Percentiles rank a stretch among this genome's conserved stretches.
phyloP scores from a whole-genome alignment of 176 grass and related monocot species.

The Dendrocalamus sinicus region DNA sequence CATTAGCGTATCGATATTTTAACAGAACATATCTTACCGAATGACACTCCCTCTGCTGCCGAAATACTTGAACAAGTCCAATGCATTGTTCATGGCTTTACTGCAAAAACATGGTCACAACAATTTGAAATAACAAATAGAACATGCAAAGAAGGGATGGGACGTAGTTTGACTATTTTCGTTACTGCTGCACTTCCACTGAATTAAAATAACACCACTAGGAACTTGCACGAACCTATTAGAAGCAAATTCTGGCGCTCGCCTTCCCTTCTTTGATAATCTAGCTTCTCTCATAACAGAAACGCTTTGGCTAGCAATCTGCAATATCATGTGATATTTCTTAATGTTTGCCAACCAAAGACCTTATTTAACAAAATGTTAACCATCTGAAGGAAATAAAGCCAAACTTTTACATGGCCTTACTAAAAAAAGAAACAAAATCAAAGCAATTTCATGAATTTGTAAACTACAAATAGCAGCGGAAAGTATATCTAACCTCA shows the following conservation, averaged over 20 bases:
- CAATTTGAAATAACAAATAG: too few species aligned
- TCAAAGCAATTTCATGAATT: background rate
- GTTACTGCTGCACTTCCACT: too few species aligned
- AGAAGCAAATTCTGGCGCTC: too few species aligned
- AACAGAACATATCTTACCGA: constrained; percentile 49
- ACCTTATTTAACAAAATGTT: constrained; percentile 7
- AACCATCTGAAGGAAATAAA: background rate
- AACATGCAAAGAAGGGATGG: too few species aligned
- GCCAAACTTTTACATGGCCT: constrained; percentile 2
- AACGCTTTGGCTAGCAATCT: too few species aligned
- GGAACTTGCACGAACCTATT: too few species aligned
- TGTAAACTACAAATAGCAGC: constrained; percentile 2
- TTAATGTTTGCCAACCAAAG: constrained; percentile 9
- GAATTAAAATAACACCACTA: too few species aligned
- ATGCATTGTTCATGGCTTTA: constrained; percentile 77
- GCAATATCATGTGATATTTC: background rate
- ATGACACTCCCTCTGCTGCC: constrained; percentile 90
- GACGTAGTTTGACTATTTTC: too few species aligned
- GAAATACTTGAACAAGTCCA: constrained; percentile 91
- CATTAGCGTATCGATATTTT: background rate
- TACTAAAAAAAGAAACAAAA: background rate
- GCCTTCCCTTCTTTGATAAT: too few species aligned
- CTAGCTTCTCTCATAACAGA: too few species aligned
- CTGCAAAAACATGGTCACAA: constrained; percentile 47
- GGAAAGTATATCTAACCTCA: constrained; percentile 69